phyloP scores from a whole-genome alignment of 192 early-diverging fungal genomes.

The Coemansia pectinata region DNA sequence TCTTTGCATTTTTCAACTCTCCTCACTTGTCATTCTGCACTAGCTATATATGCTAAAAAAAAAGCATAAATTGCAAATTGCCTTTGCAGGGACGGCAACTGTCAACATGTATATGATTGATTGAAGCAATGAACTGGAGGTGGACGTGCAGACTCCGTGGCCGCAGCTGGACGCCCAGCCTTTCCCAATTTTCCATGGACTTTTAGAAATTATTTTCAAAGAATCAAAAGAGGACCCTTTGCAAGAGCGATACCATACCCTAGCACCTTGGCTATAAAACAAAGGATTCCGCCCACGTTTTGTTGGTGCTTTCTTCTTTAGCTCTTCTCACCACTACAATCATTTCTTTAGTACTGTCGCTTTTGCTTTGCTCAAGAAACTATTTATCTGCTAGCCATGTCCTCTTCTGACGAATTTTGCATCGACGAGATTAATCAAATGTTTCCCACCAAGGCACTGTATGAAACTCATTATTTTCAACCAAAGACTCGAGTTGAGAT shows the following conservation, averaged over 20 bases:
- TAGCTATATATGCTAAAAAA: too few species aligned
- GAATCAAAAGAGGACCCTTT: background rate
- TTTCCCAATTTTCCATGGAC: background rate
- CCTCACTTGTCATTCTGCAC: too few species aligned
- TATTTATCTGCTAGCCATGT: background rate
- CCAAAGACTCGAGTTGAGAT: background rate
- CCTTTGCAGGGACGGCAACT: too few species aligned
- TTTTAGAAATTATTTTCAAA: background rate
- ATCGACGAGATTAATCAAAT: background rate
- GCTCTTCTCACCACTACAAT: background rate
- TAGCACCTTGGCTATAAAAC: background rate
- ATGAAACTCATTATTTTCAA: background rate
- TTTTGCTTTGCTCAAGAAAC: background rate
- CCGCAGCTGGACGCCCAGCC: background rate
- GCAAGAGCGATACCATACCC: too few species aligned
- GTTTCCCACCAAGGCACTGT: background rate
- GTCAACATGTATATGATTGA: too few species aligned
- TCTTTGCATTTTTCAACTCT: too few species aligned
- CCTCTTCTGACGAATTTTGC: background rate
- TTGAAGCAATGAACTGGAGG: too few species aligned
- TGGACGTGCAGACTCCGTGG: background rate
- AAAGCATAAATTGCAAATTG: too few species aligned
- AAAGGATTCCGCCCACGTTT: background rate
- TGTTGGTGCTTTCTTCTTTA: background rate
- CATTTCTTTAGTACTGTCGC: background rate